phyloP scores from a whole-genome alignment of 495 filamentous ascomycete genomes.

The Viridothelium virens region DNA sequence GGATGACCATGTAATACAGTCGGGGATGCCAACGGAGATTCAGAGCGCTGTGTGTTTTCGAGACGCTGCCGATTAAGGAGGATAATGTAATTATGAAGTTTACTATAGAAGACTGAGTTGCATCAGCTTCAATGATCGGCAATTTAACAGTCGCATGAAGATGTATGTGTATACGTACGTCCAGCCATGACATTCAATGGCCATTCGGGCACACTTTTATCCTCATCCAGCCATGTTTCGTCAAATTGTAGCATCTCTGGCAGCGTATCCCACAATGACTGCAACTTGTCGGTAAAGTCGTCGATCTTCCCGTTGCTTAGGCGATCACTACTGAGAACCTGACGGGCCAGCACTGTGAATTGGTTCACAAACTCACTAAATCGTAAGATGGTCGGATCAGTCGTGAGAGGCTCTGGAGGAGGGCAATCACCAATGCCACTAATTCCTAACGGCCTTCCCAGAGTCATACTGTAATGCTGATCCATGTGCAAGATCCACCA shows the following conservation, averaged over 20 bases:
- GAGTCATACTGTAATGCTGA: constrained; percentile 43
- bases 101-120: constrained; percentile 34
- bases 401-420: constrained; percentile 37
- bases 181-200: constrained; percentile 40
- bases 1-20: not conserved
- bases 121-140: not conserved
- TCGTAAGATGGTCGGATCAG: constrained; percentile 34
- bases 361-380: constrained; percentile 38
- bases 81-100: constrained; percentile 42
- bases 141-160: not conserved
- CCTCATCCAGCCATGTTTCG: constrained; percentile 37
- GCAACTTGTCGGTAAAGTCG: constrained; percentile 38
- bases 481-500: constrained; percentile 49
- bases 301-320: constrained; percentile 39
- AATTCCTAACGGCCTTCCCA: constrained; percentile 41
- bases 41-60: constrained; percentile 22
- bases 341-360: constrained; percentile 42
- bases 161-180: constrained; percentile 21
- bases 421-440: constrained; percentile 43
- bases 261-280: constrained; percentile 37
- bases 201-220: constrained; percentile 38
- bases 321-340: constrained; percentile 38
- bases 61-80: constrained; percentile 41
- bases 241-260: constrained; percentile 40
- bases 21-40: constrained; percentile 18